phyloP scores from a whole-genome alignment of 1,139 yeast species.

The Geotrichum siamense region DNA sequence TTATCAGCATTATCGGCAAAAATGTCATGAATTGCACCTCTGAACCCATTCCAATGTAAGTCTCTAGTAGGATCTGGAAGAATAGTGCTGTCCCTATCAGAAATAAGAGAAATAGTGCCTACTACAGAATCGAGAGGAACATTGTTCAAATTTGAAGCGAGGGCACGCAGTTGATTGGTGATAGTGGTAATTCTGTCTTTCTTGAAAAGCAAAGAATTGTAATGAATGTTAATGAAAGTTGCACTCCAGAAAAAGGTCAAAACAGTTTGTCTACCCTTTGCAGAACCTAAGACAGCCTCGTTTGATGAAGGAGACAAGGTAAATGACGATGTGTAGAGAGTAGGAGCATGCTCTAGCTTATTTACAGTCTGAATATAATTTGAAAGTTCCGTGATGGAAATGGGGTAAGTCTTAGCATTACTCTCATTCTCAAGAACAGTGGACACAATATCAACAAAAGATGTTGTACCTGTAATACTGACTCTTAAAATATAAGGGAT shows the following conservation, averaged over 20 bases:
- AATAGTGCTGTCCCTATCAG: constrained; percentile 48
- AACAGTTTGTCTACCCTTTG: constrained; percentile 41
- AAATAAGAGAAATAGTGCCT: constrained; percentile 58
- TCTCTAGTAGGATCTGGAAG: constrained; percentile 86
- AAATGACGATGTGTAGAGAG: constrained; percentile 58
- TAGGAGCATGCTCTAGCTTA: constrained; percentile 52
- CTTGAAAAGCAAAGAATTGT: constrained; percentile 71
- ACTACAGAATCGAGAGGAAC: constrained; percentile 39
- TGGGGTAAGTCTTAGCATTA: constrained; percentile 37
- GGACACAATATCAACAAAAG: constrained; percentile 48
- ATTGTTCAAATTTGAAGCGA: constrained; percentile 32
- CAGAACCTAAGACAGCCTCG: constrained; percentile 27
- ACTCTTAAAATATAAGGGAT: constrained; percentile 54
- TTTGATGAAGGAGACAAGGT: constrained; percentile 10
- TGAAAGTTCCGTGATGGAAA: constrained; percentile 50
- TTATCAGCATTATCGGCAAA: constrained; percentile 76
- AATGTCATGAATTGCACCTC: constrained; percentile 95
- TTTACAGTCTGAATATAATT: constrained; percentile 43
- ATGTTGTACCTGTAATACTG: constrained; percentile 39
- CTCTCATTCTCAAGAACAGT: constrained; percentile 41
- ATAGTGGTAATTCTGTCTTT: constrained; percentile 60
- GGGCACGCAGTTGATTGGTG: constrained; percentile 64
- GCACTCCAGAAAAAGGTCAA: constrained; percentile 47
- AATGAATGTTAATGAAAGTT: constrained; percentile 43
- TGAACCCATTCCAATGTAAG: constrained; percentile 82